Evolutionary conservation across 192 early-diverging fungal genomes (phyloP).

Genomic region (Dimargaris verticillata): DNA sequence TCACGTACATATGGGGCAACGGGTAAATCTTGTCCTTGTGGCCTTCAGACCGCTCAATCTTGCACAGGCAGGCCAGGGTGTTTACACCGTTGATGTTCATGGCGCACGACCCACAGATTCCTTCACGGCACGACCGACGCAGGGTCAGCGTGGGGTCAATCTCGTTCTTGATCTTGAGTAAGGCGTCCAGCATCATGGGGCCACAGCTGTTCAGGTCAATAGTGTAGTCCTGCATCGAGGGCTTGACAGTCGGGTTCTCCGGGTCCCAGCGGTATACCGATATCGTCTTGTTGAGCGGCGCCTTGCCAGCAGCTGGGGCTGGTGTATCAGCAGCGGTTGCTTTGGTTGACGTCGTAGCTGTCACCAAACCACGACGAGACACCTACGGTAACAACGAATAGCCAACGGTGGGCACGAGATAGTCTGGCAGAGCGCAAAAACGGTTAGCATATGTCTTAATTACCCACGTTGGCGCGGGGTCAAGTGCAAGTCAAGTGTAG

Average conservation of each 20-base stretch:
- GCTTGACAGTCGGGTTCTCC: conserved; percentile 74
- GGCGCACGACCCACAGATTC: conserved; percentile 92
- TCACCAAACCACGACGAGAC: conserved; percentile 24
- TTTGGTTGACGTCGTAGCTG: conserved; percentile 23
- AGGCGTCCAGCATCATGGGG: conserved; percentile 89
- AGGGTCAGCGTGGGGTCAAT: conserved; percentile 85
- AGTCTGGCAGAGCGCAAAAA: too few species aligned
- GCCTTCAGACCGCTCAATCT: conserved; percentile 55
- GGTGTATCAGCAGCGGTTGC: conserved; percentile 12
- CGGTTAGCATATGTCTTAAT: too few species aligned
- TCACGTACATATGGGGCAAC: conserved; percentile 89
- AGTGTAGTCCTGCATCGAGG: conserved; percentile 70
- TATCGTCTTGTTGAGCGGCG: conserved; percentile 66
- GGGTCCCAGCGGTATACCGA: conserved; percentile 98
- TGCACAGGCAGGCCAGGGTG: conserved; percentile 83
- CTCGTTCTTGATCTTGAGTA: conserved; percentile 97
- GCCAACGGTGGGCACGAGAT: too few species aligned
- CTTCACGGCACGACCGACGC: conserved; percentile 91
- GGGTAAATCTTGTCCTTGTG: conserved; percentile 79
- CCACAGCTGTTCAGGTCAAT: conserved; percentile 85
- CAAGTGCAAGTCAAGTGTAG: too few species aligned
- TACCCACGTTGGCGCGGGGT: too few species aligned
- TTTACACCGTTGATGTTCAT: conserved; percentile 97
- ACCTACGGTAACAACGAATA: too few species aligned
- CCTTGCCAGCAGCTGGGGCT: conserved; percentile 26